phyloP scores from a whole-genome alignment of 2,329 filamentous ascomycete genomes.

The Aspergillus piperis region DNA sequence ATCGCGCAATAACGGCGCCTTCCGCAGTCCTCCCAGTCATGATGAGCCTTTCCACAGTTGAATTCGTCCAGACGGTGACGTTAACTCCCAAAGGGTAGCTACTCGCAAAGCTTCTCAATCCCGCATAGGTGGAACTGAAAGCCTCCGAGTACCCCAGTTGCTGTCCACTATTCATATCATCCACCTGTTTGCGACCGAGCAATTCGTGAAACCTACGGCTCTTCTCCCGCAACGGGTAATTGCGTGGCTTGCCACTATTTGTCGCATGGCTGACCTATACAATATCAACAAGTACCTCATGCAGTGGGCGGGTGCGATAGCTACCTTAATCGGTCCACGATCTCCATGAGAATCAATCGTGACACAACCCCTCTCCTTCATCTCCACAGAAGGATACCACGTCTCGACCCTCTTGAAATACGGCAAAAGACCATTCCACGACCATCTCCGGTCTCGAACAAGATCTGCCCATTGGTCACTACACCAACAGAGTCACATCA shows the following conservation, averaged over 20 bases:
- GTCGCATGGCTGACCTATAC: constrained; percentile 1
- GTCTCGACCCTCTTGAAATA: constrained; percentile 1
- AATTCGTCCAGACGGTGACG: background rate
- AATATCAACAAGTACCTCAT: background rate
- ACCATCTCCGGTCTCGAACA: background rate
- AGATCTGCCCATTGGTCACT: constrained; percentile 2
- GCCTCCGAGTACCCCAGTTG: background rate
- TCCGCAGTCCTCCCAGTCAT: background rate
- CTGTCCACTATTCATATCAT: background rate
- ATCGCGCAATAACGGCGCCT: background rate
- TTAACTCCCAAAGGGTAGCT: background rate
- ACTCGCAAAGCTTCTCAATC: background rate
- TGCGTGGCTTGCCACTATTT: background rate
- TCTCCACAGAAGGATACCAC: background rate
- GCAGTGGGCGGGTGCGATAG: no score
- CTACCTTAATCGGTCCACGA: constrained; percentile 1
- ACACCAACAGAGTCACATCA: background rate
- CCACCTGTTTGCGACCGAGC: background rate
- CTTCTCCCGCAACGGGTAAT: constrained; percentile 3
- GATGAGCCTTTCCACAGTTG: background rate
- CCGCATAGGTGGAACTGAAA: constrained; percentile 1
- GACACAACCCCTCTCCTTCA: background rate
- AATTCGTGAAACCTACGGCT: background rate
- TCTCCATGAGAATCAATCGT: background rate
- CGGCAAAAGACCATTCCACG: background rate